Evolutionary conservation across 1,284 basidiomycete genomes (phyloP).

Genomic region (Moesziomyces sp.): DNA sequence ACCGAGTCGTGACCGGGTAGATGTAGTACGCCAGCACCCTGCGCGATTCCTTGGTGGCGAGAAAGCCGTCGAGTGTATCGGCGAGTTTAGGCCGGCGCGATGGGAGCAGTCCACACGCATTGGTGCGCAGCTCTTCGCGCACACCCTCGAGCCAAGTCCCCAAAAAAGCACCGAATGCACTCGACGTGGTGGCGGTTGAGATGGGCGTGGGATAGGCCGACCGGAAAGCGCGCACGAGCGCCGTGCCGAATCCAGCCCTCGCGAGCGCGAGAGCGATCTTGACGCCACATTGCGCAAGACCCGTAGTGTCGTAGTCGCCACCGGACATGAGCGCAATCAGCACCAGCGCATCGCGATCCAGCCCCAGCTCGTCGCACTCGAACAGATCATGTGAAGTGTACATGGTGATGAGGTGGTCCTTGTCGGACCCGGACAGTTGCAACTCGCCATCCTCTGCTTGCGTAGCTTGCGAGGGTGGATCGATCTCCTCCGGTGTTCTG

Average conservation of each 20-base stretch:
- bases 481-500: slow-evolving; percentile 18
- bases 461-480: neutral
- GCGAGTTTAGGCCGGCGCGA: slow-evolving; percentile 44
- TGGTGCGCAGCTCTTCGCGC: slow-evolving; percentile 49
- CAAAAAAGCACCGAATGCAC: slow-evolving; percentile 29
- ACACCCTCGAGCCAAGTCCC: slow-evolving; percentile 41
- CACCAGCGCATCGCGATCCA: slow-evolving; percentile 81
- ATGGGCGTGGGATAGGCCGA: slow-evolving; percentile 16
- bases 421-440: slow-evolving; percentile 25
- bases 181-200: neutral
- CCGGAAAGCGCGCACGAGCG: slow-evolving; percentile 73
- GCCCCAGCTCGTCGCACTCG: slow-evolving; percentile 38
- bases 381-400: slow-evolving; percentile 12
- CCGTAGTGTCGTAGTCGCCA: slow-evolving; percentile 81
- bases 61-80: slow-evolving; percentile 14
- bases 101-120: slow-evolving; percentile 33
- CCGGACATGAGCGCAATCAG: slow-evolving; percentile 86
- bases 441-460: neutral
- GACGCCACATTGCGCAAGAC: slow-evolving; percentile 52
- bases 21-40: slow-evolving; percentile 41
- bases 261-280: slow-evolving; percentile 70
- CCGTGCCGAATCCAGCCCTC: slow-evolving; percentile 68
- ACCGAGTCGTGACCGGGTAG: slow-evolving; percentile 21
- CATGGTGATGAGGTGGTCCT: slow-evolving; percentile 22
- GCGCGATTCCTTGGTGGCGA: slow-evolving; percentile 26